These are phyloP conservation scores for Bryum argenteum DNA, from an alignment of 225 moss, liverwort and hornwort species.

Conservation along the genomic window DNA sequence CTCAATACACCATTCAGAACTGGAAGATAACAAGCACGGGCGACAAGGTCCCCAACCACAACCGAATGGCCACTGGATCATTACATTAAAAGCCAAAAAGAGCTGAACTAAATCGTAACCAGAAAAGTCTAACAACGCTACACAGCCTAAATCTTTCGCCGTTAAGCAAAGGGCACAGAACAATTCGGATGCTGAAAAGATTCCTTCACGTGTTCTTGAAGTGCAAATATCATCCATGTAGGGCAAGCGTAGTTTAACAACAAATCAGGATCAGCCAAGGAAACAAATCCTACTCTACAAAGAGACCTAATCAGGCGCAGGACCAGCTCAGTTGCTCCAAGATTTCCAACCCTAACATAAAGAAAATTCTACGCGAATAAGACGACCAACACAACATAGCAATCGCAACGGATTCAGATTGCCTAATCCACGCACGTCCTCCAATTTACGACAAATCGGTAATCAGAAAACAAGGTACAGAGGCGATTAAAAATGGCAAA, in stretches of 20 bases:
- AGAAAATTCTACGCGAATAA: background rate
- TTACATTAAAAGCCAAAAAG: background rate
- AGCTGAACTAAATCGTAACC: background rate
- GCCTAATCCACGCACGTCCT: background rate
- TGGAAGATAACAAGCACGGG: no score
- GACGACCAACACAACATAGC: background rate
- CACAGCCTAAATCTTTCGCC: background rate
- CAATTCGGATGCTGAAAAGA: background rate
- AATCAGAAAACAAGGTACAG: background rate
- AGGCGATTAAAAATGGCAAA: background rate
- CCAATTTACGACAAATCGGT: background rate
- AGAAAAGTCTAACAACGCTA: background rate
- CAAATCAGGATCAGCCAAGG: slow-evolving; percentile 6
- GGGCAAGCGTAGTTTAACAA: background rate
- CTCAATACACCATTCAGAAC: no score
- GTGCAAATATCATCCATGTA: background rate
- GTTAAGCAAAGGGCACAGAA: background rate
- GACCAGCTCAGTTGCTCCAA: slow-evolving; percentile 21
- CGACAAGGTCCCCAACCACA: no score
- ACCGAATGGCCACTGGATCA: background rate
- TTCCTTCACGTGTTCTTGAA: background rate
- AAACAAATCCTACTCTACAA: background rate
- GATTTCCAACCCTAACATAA: slow-evolving; percentile 15
- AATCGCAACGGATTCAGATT: background rate
- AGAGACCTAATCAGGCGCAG: slow-evolving; percentile 1